Conservation (phyloP, 2,329 filamentous ascomycete species). For the Cadophora malorum region DNA sequence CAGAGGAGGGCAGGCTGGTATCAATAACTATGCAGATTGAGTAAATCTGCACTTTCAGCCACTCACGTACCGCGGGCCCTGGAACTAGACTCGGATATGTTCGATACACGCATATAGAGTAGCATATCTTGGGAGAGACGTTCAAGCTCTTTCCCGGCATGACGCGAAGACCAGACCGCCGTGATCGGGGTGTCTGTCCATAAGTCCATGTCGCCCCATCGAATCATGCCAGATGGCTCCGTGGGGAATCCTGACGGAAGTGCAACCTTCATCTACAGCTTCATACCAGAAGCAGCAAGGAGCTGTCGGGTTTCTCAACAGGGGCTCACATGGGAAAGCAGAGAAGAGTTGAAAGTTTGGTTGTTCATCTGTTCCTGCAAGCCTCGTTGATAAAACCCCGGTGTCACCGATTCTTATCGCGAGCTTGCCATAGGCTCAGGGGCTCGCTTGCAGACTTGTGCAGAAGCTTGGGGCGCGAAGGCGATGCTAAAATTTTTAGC, state of each 20-base stretch:
- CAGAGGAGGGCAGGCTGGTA: slow-evolving; percentile 13
- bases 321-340: slow-evolving; percentile 9
- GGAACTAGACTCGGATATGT: slow-evolving; percentile 2
- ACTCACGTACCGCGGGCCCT: slow-evolving; percentile 15
- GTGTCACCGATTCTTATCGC: slow-evolving; percentile 41
- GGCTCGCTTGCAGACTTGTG: slow-evolving; percentile 11
- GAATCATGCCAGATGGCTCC: not conserved
- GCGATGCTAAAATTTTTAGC: slow-evolving; percentile 11
- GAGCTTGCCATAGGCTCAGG: slow-evolving; percentile 28
- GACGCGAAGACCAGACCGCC: slow-evolving; percentile 14
- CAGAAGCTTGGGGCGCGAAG: not conserved
- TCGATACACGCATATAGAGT: not conserved
- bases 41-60: slow-evolving; percentile 20
- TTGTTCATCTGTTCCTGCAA: slow-evolving; percentile 7
- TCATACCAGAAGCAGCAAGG: slow-evolving; percentile 9
- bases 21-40: slow-evolving; percentile 18
- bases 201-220: slow-evolving; percentile 1
- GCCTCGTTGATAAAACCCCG: slow-evolving; percentile 36
- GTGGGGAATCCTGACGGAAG: slow-evolving; percentile 8
- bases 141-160: slow-evolving; percentile 13
- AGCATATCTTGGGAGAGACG: not conserved
- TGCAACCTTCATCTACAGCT: not conserved
- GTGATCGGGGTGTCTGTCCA: slow-evolving; percentile 11
- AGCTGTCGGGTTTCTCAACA: not conserved
- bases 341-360: slow-evolving; percentile 4